Base-by-base conservation (phyloP, 192 early-diverging fungal species). In the Coemansia sp. region DNA sequence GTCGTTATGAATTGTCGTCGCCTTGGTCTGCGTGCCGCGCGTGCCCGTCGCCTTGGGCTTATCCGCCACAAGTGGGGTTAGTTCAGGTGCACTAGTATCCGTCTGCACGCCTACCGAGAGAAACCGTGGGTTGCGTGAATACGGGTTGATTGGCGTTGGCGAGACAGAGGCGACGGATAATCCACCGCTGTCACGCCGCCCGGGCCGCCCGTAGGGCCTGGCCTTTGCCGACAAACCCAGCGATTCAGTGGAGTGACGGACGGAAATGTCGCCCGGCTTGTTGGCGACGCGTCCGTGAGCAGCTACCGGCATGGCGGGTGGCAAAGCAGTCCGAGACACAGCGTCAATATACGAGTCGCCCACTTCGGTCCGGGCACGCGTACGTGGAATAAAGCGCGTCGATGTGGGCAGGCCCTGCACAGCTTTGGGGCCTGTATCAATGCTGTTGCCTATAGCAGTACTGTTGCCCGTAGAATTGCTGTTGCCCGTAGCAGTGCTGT, bases 1-100 rank as follows among this genome's bases (percentile, higher is more conserved):
- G 57, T 73, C 69, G 31, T 52, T 46, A 35, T 73, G 69, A 23
- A 73, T 73, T n/a, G 49, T 39, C 0, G 44, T 47, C 14, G 38
- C 9, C 5, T 23, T 22, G 8, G 60, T 64, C 38, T 73, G 69
- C 31, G 54, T 18, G 10, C 44, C 49, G 11, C 63, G 36, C 16
- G 53, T 22, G 27, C 34, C 26, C n/a, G 49, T 25, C n/a, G 27
- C n/a, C n/a, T 44, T 23, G 9, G 17, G 17, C 20, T 37, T 36
- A 5, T 16, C 31, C 22, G 12, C 13, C 5, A n/a, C 27, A 0
- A 33, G 25, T 19, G n/a, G n/a, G 47, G 23, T 16, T 43, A 7
- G 14, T 7, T 1, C n/a, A 26, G 22, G 40, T 9, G 23, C 11
- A 1, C 13, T 17, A 19, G 42, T 31, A 20, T 61, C 50, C 9